Conservation (phyloP, 2,329 filamentous ascomycete genomes). For the Aspergillus tanneri region DNA sequence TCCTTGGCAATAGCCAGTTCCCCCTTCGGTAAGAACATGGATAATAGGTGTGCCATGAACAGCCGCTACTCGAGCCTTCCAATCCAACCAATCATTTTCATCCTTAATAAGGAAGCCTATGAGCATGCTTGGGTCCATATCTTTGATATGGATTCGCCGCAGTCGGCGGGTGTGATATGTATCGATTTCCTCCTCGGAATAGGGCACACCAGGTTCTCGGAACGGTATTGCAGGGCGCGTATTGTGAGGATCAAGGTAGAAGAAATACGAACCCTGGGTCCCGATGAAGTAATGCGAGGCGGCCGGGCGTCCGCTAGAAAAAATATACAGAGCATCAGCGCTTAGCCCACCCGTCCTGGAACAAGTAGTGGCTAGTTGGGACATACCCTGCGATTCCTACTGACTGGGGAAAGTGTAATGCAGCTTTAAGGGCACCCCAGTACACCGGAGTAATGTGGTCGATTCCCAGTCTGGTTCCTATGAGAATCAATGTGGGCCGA, state of each 20-base stretch:
- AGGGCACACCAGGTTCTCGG: conserved; percentile 47
- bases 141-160: conserved; percentile 75
- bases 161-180: conserved; percentile 86
- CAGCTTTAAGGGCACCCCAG: conserved; percentile 84
- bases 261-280: conserved; percentile 73
- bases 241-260: conserved; percentile 92
- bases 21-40: conserved; percentile 70
- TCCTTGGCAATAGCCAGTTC: conserved; percentile 55
- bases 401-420: conserved; percentile 85
- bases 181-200: conserved; percentile 70
- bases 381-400: conserved; percentile 88
- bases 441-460: conserved; percentile 94
- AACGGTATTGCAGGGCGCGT: conserved; percentile 74
- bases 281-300: conserved; percentile 80
- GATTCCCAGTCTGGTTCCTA: conserved; percentile 86
- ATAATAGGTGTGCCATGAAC: conserved; percentile 82
- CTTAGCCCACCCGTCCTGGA: conserved; percentile 24
- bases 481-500: conserved; percentile 80
- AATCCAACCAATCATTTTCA: conserved; percentile 78
- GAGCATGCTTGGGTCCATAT: conserved; percentile 98
- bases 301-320: conserved; percentile 76
- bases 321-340: conserved; percentile 12
- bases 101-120: conserved; percentile 86
- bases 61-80: conserved; percentile 73
- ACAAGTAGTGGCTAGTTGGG: background rate